These are phyloP conservation scores for Podosphaera xanthii DNA, from an alignment of 2,329 filamentous ascomycete species.

Conservation along the genomic window DNA sequence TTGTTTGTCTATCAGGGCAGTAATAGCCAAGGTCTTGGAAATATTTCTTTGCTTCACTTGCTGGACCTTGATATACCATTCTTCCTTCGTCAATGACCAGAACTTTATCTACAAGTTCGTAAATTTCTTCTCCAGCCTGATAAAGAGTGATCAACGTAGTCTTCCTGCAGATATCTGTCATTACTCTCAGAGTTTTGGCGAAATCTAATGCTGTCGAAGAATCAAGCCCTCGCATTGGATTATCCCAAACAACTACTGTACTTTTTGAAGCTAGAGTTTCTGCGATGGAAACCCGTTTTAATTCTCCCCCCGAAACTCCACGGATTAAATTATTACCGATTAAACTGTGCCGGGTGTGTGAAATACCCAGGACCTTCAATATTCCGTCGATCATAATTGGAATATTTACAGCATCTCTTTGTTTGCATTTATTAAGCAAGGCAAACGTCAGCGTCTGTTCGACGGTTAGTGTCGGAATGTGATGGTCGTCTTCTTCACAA, in stretches of 20 bases:
- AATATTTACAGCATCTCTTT: conserved; percentile 37
- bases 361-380: conserved; percentile 83
- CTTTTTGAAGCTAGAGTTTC: conserved; percentile 55
- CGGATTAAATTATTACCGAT: conserved; percentile 66
- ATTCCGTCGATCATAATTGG: conserved; percentile 51
- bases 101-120: conserved; percentile 59
- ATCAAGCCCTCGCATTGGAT: conserved; percentile 59
- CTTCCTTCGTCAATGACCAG: conserved; percentile 52
- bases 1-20: conserved; percentile 34
- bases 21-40: conserved; percentile 42
- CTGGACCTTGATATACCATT: conserved; percentile 41
- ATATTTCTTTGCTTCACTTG: conserved; percentile 36
- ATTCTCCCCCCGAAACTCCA: conserved; percentile 59
- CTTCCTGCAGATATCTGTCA: conserved; percentile 54
- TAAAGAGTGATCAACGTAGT: conserved; percentile 47
- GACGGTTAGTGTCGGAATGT: conserved; percentile 52
- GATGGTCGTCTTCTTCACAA: conserved; percentile 54
- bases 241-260: conserved; percentile 58
- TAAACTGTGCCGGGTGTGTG: conserved; percentile 65
- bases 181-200: conserved; percentile 42
- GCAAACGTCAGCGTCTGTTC: conserved; percentile 60
- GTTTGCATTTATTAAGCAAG: conserved; percentile 50
- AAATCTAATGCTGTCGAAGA: conserved; percentile 61
- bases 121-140: conserved; percentile 47
- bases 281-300: conserved; percentile 59